Base-by-base conservation (phyloP, 345 rosid genomes). In the Populus simonii region DNA sequence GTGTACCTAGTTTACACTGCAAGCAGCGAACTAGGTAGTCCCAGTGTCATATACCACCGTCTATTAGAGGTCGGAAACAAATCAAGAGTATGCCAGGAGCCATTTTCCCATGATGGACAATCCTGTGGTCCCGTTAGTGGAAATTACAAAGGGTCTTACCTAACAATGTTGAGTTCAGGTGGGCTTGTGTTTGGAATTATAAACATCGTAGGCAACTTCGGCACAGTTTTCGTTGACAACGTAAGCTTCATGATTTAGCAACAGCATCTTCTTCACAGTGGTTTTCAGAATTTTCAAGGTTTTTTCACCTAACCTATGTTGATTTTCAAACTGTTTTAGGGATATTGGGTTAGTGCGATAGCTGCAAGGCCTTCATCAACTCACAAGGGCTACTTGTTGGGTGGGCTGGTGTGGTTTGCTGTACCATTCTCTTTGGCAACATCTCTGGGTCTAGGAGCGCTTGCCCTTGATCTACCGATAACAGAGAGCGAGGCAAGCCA, bases 321-420 rank as follows among this genome's bases (percentile, higher is more conserved):
- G 57, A 45, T 57, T 18, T 38, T 67, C 5, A 29, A 15, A 4
- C 41, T 72, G 17, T 47, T 82, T 49, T 59, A 94, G 98, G 97
- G 98, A 38, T 94, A 94, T 77, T 94, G 98, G 98, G 92, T 94
- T 78, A 92, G 97, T 85, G 97, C 98, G 36, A 94, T 93, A 82
- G 98, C 98, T 68, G 98, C 98, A 11, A 75, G 97, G 59, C 98
- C 97, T 80, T 90, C 97, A 25, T 92, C 98, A 3, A 93, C 98
- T 25, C 98, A 92, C 74, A 92, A 92, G 79, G 98, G 98, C 11
- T 94, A 93, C 84, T 81, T 94, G 80, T 77, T 94, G 57, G 98
- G 97, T 8, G 98, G 97, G 27, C 90, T 94, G 22, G 94, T 94
- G 17, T 94, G 98, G 98, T 94, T 94, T 55, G 97, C 98, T 0